Percentiles rank a stretch among this genome's conserved stretches.
Evolutionary conservation across 306 rosid genomes (phyloP).

Genomic region (Acacia acuminata): DNA sequence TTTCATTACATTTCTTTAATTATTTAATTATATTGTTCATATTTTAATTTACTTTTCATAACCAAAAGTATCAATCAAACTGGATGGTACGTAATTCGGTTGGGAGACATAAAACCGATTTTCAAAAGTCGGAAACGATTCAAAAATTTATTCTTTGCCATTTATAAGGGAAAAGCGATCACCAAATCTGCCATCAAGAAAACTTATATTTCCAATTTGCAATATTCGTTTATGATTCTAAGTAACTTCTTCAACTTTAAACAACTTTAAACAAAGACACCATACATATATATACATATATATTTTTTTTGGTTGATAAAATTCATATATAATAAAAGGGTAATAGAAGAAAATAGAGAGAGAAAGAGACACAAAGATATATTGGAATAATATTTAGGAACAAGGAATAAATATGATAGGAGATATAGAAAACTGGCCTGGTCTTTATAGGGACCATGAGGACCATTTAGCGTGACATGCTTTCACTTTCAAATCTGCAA

Average conservation of each 20-base stretch:
- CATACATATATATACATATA: too few species aligned
- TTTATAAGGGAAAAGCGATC: not conserved
- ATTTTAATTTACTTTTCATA: not conserved
- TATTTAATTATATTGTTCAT: not conserved
- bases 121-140: slow-evolving; percentile 15
- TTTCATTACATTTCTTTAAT: not conserved
- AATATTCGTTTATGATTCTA: not conserved
- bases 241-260: not conserved
- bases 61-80: slow-evolving; percentile 29
- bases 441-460: slow-evolving; percentile 36
- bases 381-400: not conserved
- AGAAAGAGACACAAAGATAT: not conserved
- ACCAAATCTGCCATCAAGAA: not conserved
- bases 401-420: not conserved
- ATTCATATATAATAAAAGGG: not conserved
- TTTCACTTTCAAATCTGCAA: slow-evolving; percentile 21
- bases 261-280: too few species aligned
- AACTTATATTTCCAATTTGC: not conserved
- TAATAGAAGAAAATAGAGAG: not conserved
- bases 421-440: slow-evolving; percentile 42
- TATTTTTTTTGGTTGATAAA: not conserved
- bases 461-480: slow-evolving; percentile 35
- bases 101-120: slow-evolving; percentile 22
- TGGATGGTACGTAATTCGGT: slow-evolving; percentile 48
- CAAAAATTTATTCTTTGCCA: not conserved